These are phyloP conservation scores for Geosmithia putterillii DNA, from an alignment of 2,329 filamentous ascomycete genomes.

Conservation along the genomic window DNA sequence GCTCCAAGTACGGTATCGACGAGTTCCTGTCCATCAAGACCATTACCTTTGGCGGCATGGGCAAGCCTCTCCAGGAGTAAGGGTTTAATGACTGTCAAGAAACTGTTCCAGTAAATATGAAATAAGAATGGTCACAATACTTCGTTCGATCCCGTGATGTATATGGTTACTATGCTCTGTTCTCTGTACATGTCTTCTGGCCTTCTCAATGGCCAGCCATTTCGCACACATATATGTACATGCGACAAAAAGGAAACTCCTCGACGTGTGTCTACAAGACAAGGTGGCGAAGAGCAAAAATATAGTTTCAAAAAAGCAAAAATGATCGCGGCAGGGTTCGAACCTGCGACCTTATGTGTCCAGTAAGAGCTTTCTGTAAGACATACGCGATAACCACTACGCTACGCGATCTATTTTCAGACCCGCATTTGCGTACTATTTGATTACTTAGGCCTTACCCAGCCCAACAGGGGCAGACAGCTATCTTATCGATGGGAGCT, in stretches of 20 bases:
- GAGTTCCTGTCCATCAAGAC: conserved; percentile 70
- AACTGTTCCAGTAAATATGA: background rate
- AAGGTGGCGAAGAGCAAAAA: background rate
- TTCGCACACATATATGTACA: no score
- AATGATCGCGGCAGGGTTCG: conserved; percentile 10
- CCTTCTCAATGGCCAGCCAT: no score
- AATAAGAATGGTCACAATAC: background rate
- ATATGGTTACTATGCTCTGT: no score
- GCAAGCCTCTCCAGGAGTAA: conserved; percentile 34
- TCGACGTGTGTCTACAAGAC: background rate
- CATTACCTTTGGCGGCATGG: conserved; percentile 40
- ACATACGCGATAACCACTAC: conserved; percentile 7
- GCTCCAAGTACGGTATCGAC: conserved; percentile 62
- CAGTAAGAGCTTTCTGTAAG: conserved; percentile 5
- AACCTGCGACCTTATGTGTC: conserved; percentile 10
- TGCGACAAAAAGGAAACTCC: background rate
- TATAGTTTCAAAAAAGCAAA: background rate
- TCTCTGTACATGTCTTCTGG: no score
- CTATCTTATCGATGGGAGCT: background rate
- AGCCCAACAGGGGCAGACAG: no score
- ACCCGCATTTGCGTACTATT: no score
- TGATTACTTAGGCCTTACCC: background rate
- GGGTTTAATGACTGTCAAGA: background rate
- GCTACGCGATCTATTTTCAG: conserved; percentile 6
- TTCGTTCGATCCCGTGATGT: no score